A percentile compares a stretch with the other conserved stretches of the same genome.
These are phyloP conservation scores for Linnemannia hyalina DNA, from an alignment of 192 early-diverging fungal genomes.

Conservation along the genomic window DNA sequence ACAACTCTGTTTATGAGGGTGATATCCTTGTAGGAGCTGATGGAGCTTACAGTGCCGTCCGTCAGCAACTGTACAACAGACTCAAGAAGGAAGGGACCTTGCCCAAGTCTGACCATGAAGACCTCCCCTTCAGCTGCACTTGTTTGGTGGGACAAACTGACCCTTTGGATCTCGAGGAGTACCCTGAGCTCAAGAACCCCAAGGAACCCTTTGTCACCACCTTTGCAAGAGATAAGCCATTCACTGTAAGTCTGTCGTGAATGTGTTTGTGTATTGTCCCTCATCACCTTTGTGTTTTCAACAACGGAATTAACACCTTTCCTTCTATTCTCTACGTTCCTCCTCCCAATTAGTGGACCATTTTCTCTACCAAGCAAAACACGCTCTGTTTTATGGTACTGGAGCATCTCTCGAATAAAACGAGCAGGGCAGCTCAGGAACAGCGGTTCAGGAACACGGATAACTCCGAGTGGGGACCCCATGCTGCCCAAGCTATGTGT, in stretches of 20 bases:
- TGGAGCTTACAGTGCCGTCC: constrained; percentile 34
- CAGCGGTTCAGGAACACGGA: background rate
- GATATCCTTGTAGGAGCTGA: constrained; percentile 52
- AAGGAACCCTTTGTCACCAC: background rate
- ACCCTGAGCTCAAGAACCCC: background rate
- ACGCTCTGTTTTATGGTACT: constrained; percentile 18
- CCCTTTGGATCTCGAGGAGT: background rate
- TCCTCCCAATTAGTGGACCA: constrained; percentile 8
- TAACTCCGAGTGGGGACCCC: constrained; percentile 26
- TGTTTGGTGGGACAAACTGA: constrained; percentile 24
- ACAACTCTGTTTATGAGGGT: constrained; percentile 17
- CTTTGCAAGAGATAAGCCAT: constrained; percentile 7
- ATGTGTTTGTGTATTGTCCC: background rate
- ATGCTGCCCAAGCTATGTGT: background rate
- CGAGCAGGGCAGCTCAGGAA: background rate
- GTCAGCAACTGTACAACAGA: constrained; percentile 15
- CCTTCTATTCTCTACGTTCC: background rate
- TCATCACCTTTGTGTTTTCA: too few species aligned
- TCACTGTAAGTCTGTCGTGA: background rate
- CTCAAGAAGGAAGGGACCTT: background rate
- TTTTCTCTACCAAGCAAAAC: constrained; percentile 2
- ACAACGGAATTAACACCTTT: background rate
- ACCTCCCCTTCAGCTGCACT: constrained; percentile 1
- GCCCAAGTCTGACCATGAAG: background rate
- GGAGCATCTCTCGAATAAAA: background rate